A percentile compares a stretch with the other conserved stretches of the same genome.
phyloP scores from a whole-genome alignment of 1,284 basidiomycete genomes.

The Pseudozyma pruni region DNA sequence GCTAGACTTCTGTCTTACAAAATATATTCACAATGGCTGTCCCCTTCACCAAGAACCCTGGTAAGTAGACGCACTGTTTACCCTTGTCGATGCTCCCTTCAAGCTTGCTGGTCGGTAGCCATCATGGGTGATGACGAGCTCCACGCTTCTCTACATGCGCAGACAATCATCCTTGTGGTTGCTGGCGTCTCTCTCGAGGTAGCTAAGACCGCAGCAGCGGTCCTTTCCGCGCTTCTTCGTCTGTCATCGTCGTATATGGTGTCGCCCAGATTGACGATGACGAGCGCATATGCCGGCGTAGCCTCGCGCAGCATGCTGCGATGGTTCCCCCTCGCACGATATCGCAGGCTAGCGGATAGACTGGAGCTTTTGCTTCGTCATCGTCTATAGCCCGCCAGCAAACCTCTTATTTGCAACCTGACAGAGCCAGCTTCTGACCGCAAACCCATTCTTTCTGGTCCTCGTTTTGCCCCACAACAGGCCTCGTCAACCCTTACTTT shows the following conservation, averaged over 20 bases:
- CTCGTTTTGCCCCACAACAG: constrained; percentile 14
- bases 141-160: not conserved
- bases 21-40: constrained; percentile 54
- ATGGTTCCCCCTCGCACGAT: not conserved
- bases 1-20: constrained; percentile 23
- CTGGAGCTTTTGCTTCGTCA: not conserved
- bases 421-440: constrained; percentile 2
- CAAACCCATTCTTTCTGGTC: not conserved
- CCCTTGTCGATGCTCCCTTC: constrained; percentile 1
- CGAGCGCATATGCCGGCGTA: no score
- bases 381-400: not conserved
- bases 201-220: no score
- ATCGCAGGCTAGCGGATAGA: not conserved
- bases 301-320: not conserved
- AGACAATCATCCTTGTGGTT: not conserved
- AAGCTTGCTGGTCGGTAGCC: not conserved
- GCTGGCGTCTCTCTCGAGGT: not conserved
- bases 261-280: no score
- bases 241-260: no score
- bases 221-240: no score
- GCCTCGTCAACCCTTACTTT: constrained; percentile 58
- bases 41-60: constrained; percentile 57
- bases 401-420: not conserved
- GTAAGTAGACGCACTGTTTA: constrained; percentile 26
- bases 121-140: not conserved